Evolutionary conservation across 352 stramenopile genomes (phyloP).

Genomic region (Phytophthora lateralis): DNA sequence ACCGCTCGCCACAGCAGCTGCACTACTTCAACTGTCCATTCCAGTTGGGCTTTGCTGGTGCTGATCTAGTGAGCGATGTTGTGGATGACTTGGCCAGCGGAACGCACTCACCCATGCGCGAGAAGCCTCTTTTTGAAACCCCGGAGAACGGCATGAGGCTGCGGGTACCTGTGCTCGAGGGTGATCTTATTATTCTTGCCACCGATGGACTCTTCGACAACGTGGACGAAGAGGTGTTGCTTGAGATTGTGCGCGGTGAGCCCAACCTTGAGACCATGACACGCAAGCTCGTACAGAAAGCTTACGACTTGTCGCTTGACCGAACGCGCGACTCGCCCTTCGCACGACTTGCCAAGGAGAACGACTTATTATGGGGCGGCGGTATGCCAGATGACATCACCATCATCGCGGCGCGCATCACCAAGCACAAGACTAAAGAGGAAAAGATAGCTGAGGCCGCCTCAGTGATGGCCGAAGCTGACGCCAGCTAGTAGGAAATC

Average conservation of each 20-base stretch:
- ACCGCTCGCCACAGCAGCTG: slow-evolving; percentile 96
- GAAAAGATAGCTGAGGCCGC: slow-evolving; percentile 32
- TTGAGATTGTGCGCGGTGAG: slow-evolving; percentile 73
- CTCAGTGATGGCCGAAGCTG: slow-evolving; percentile 15
- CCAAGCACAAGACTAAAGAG: slow-evolving; percentile 46
- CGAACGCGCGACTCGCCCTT: slow-evolving; percentile 94
- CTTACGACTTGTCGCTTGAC: slow-evolving; percentile 93
- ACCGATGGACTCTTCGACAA: slow-evolving; percentile 98
- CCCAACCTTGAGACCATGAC: slow-evolving; percentile 76
- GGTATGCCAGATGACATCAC: slow-evolving; percentile 93
- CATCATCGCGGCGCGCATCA: slow-evolving; percentile 72
- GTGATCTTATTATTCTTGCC: slow-evolving; percentile 96
- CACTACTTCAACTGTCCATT: slow-evolving; percentile 98
- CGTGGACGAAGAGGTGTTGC: slow-evolving; percentile 83
- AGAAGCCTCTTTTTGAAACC: slow-evolving; percentile 92
- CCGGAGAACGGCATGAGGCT: slow-evolving; percentile 91
- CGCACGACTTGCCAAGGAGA: slow-evolving; percentile 97
- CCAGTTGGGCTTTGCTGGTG: slow-evolving; percentile 78
- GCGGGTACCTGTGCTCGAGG: slow-evolving; percentile 91
- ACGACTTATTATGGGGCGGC: slow-evolving; percentile 97
- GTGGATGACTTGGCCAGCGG: slow-evolving; percentile 50
- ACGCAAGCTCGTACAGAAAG: slow-evolving; percentile 80
- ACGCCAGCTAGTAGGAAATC: slow-evolving; percentile 20
- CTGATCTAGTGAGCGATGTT: slow-evolving; percentile 54
- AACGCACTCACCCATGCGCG: slow-evolving; percentile 58